Evolutionary conservation across 192 early-diverging fungal genomes (phyloP).

Genomic region (Coemansia sp.): DNA sequence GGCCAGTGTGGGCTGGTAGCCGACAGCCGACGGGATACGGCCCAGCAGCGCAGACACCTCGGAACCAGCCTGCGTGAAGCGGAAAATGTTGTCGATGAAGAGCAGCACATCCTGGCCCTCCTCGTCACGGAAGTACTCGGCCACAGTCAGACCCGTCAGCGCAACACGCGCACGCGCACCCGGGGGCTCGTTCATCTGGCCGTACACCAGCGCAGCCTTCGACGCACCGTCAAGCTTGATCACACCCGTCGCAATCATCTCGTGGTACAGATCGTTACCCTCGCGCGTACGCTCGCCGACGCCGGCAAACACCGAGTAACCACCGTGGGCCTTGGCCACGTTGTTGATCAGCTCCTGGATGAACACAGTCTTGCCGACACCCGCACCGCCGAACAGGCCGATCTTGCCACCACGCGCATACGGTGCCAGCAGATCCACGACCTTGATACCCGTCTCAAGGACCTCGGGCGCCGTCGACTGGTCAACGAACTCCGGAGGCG

Average conservation of each 20-base stretch:
- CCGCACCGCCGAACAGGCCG: constrained; percentile 97
- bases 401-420: constrained; percentile 98
- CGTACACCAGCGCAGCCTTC: constrained; percentile 96
- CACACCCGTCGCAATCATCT: constrained; percentile 96
- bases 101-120: constrained; percentile 99
- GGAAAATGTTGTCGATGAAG: constrained; percentile 99
- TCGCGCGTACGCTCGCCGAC: constrained; percentile 99
- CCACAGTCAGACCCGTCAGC: constrained; percentile 95
- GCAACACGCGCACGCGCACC: constrained; percentile 99
- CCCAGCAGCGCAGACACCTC: constrained; percentile 99
- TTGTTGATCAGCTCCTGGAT: constrained; percentile 99
- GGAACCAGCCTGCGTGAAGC: constrained; percentile 99
- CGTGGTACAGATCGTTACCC: constrained; percentile 99
- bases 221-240: constrained; percentile 93
- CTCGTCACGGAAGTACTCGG: constrained; percentile 99
- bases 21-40: constrained; percentile 99
- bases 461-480: constrained; percentile 93
- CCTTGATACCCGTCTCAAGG: constrained; percentile 98
- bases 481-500: constrained; percentile 93
- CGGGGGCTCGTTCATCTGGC: constrained; percentile 99
- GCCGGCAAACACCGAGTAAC: constrained; percentile 98
- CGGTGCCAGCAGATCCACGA: constrained; percentile 96
- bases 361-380: constrained; percentile 99
- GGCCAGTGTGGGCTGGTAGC: constrained; percentile 99
- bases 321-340: constrained; percentile 98